Evolutionary conservation across 2,329 filamentous ascomycete genomes (phyloP), one percentile per base, ranked within the genome.

Genomic region (Paraphoma sp.): DNA sequence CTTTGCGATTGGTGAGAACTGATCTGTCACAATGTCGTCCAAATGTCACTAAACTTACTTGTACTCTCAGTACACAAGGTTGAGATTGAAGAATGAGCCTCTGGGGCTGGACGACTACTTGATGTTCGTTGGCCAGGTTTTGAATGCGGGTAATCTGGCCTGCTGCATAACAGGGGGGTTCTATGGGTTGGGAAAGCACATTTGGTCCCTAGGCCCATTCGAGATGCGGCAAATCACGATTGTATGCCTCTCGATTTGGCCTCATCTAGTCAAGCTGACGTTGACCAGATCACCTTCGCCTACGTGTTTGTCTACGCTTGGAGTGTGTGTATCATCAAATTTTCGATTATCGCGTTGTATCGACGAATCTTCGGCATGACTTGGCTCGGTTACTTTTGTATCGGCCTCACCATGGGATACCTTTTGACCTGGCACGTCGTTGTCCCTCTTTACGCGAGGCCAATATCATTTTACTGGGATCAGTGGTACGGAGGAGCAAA

Each of bases 271-370:
- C 11, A 8, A 36, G 18, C 51, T 47, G 16, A 43, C n/a, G 0
- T 16, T n/a, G 16, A 30, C 2, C n/a, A 70, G 67, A 70, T 69
- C 29, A 69, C 66, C 0, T 70, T 69, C 16, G 63, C 58, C 2
- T 70, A 68, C 38, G 64, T 69, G 4, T 69, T 63, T 53, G 67
- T 70, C 41, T 68, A 70, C 42, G 59, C 65, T 2, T 70, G 66
- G 64, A 68, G 66, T 40, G 59, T 70, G 0, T 68, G 61, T 40
- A 54, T 68, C 6, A 70, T 70, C 52, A 70, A 70, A 41, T 64
- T 63, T 45, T 69, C 66, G 0, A 69, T 70, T n/a, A 56, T 70
- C 11, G 63, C 65, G 5, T 45, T 70, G 11, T 70, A 70, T 36
- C 61, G 59, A 16, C 66, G 68, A n/a, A 69, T 70, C 28, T 69